phyloP scores from a whole-genome alignment of 2,329 filamentous ascomycete genomes.

The Beauveria varroae region DNA sequence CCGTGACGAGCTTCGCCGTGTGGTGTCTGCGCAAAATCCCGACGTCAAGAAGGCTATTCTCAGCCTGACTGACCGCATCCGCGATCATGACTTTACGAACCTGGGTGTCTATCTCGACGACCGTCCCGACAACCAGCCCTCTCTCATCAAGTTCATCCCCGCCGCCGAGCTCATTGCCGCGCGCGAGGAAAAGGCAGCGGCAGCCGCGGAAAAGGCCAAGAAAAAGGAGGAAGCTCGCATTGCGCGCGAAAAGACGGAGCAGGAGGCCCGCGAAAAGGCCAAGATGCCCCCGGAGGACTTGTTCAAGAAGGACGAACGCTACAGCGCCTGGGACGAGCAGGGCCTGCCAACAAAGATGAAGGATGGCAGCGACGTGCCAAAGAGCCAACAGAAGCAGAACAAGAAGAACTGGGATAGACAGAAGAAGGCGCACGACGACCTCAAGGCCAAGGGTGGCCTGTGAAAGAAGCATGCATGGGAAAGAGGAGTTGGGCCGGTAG shows the following conservation, averaged over 20 bases:
- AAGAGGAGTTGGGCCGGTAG: conserved; percentile 9
- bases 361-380: conserved; percentile 72
- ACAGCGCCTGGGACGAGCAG: conserved; percentile 72
- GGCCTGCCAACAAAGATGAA: conserved; percentile 72
- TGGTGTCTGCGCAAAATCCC: conserved; percentile 39
- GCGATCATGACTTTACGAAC: conserved; percentile 74
- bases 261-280: conserved; percentile 50
- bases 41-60: conserved; percentile 65
- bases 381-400: conserved; percentile 72
- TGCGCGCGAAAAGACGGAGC: conserved; percentile 42
- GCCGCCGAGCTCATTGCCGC: conserved; percentile 49
- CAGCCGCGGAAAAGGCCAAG: conserved; percentile 51
- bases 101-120: conserved; percentile 86
- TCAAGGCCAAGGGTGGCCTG: conserved; percentile 26
- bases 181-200: conserved; percentile 51
- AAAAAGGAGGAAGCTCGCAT: conserved; percentile 49
- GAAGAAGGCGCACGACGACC: conserved; percentile 71
- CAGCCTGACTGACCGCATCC: conserved; percentile 68
- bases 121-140: conserved; percentile 55
- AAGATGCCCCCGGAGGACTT: conserved; percentile 47
- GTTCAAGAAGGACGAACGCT: conserved; percentile 52
- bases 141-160: conserved; percentile 63
- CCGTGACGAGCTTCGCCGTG: conserved; percentile 53
- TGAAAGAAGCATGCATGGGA: conserved; percentile 15
- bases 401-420: conserved; percentile 87